Evolutionary conservation across 495 filamentous ascomycete species (phyloP).

Genomic region (Pyrenopolyporus hunteri): DNA sequence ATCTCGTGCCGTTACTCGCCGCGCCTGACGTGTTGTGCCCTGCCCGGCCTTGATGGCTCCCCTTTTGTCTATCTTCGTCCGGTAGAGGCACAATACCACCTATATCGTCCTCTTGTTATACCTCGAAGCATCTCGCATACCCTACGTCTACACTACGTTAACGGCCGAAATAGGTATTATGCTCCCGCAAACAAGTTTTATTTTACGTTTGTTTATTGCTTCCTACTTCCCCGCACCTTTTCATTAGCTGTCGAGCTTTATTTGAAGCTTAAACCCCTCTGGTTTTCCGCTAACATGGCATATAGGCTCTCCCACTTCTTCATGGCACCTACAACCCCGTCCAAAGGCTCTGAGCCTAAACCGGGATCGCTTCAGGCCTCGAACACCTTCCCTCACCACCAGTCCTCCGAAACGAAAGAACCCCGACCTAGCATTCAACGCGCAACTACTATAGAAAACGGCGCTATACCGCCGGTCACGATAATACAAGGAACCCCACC

Average conservation of each 20-base stretch:
- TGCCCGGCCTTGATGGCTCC: conserved; percentile 19
- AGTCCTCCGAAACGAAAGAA: conserved; percentile 48
- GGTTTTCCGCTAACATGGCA: conserved; percentile 8
- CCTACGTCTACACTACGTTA: conserved; percentile 8
- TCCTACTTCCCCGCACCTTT: conserved; percentile 1
- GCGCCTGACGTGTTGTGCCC: not conserved
- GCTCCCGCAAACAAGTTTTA: conserved; percentile 32
- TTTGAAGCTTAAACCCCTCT: not conserved
- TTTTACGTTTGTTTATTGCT: conserved; percentile 14
- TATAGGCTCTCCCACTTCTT: conserved; percentile 25
- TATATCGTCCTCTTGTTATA: conserved; percentile 18
- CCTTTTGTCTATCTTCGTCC: conserved; percentile 11
- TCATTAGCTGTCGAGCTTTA: not conserved
- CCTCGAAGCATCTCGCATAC: conserved; percentile 2
- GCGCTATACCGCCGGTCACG: conserved; percentile 50
- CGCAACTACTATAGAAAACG: conserved; percentile 68
- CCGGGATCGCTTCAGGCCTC: conserved; percentile 37
- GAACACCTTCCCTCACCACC: conserved; percentile 63
- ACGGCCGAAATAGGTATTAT: conserved; percentile 28
- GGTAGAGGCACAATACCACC: conserved; percentile 17
- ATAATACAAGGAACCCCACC: conserved; percentile 38
- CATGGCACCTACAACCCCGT: conserved; percentile 46
- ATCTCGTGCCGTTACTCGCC: conserved; percentile 5
- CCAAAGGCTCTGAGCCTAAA: conserved; percentile 39
- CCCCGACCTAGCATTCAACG: conserved; percentile 55